Base-by-base conservation (phyloP, 106 monocot species). In the Dendrobium nobile region DNA sequence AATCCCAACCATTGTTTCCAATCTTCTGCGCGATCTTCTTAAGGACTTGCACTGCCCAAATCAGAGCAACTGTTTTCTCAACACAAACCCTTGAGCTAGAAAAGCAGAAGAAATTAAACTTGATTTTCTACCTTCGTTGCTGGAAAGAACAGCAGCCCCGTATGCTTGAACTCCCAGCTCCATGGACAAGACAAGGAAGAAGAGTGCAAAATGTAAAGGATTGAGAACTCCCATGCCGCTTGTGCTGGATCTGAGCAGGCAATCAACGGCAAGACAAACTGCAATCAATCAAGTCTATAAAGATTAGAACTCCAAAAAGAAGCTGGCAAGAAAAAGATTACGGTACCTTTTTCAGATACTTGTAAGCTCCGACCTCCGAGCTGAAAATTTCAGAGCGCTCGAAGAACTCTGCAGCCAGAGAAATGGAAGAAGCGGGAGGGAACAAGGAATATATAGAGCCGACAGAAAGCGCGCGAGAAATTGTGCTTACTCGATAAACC, bases 1-100 rank as follows among this genome's bases (percentile, higher is more conserved):
- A 95, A 42, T 95, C 82, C 95, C 95, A 92, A 54, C 85, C 67
- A 42, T 26, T 72, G 72, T 83, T 87, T 45, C 88, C 87, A 54
- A 92, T 18, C 77, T 75, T 76, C 77, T 77, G 45, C 3, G 90
- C 90, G 10, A 95, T 87, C 37, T 45, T 68, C 37, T 28, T 16
- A 7, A 95, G 89, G 0, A 80, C 82, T 10, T 37, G 65, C 77
- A 80, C 95, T 95, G 89, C 75, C 56, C 28, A 75, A 75, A 74
- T 7, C 5, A 51, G 13, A 44, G 44, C 44, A 17, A 44, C 74
- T 7, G 15, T 44, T 44, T 75, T 2, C 74, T 43, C 43, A 75
- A 75, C 16, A 13, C 9, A 7, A 43, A 43, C 19, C 18, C 41
- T 75, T 19, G 2, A 73, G 61, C 1, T 65, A 22, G 26, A 26